A percentile compares a stretch with the other conserved stretches of the same genome.
These are phyloP conservation scores for Chytriomyces hyalinus DNA, from an alignment of 192 early-diverging fungal genomes.

Conservation along the genomic window DNA sequence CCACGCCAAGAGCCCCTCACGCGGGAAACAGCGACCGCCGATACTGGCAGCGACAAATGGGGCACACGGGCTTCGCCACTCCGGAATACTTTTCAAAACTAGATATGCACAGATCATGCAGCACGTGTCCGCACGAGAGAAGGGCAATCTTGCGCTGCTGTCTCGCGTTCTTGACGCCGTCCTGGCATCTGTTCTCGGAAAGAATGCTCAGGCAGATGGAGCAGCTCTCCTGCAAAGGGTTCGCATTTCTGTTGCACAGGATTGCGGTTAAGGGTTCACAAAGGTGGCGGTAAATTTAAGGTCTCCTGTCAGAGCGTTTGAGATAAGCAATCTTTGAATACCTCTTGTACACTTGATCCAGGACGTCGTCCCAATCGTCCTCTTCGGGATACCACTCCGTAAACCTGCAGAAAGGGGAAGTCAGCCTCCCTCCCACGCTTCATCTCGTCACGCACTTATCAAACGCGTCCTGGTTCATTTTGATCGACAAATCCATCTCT, in stretches of 20 bases:
- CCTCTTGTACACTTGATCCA: conserved; percentile 5
- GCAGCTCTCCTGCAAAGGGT: conserved; percentile 18
- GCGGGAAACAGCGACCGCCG: not conserved
- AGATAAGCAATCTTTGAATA: not conserved
- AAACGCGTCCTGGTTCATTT: conserved; percentile 14
- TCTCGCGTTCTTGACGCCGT: not conserved
- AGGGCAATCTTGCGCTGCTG: conserved; percentile 5
- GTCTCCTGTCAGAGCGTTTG: not conserved
- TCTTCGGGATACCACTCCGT: not conserved
- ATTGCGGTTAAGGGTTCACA: not conserved
- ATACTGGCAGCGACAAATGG: not conserved
- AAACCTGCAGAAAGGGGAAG: not conserved
- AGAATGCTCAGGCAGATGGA: conserved; percentile 27
- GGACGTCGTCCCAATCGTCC: conserved; percentile 20
- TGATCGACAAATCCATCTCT: conserved; percentile 16
- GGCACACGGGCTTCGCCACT: not conserved
- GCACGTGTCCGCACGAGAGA: conserved; percentile 26
- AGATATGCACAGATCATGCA: conserved; percentile 25
- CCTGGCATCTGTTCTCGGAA: not conserved
- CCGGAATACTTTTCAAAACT: conserved; percentile 15
- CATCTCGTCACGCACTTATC: not conserved
- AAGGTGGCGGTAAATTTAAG: not conserved
- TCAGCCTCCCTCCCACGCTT: too few species aligned
- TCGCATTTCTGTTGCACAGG: not conserved
- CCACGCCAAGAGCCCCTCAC: not conserved